Percentiles rank a stretch among this genome's conserved stretches.
These are phyloP conservation scores for Ehretia macrophylla DNA, from an alignment of 257 asterid species.

Conservation along the genomic window DNA sequence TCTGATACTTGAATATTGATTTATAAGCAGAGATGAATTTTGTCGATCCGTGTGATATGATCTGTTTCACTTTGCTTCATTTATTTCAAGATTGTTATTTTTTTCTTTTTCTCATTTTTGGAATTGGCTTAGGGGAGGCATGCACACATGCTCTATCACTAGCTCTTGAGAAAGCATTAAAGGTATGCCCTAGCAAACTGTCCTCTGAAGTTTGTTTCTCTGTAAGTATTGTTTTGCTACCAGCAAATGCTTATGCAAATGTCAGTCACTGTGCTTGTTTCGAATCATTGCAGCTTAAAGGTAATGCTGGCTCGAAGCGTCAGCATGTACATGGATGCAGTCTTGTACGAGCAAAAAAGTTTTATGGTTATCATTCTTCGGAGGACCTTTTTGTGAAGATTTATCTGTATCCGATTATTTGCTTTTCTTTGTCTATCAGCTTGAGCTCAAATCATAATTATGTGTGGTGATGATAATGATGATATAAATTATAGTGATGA, in stretches of 20 bases:
- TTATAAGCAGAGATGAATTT: background rate
- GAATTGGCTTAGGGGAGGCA: slow-evolving; percentile 50
- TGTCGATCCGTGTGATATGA: background rate
- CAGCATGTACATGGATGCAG: slow-evolving; percentile 89
- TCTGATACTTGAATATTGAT: background rate
- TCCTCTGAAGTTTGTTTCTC: slow-evolving; percentile 8
- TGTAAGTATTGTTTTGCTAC: background rate
- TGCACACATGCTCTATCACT: slow-evolving; percentile 40
- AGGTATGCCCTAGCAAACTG: slow-evolving; percentile 42
- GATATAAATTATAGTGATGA: no score
- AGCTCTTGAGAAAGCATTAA: slow-evolving; percentile 82
- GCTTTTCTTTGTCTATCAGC: background rate
- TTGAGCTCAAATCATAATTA: no score
- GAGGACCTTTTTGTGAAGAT: slow-evolving; percentile 93
- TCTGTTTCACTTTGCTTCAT: background rate
- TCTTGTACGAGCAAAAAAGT: slow-evolving; percentile 78
- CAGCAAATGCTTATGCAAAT: slow-evolving; percentile 17
- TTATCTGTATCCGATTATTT: slow-evolving; percentile 74
- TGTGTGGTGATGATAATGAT: no score
- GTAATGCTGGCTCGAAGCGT: slow-evolving; percentile 72
- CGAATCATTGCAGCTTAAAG: slow-evolving; percentile 57
- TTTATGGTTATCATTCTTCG: slow-evolving; percentile 83
- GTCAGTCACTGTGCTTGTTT: slow-evolving; percentile 9
- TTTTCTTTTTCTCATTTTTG: slow-evolving; percentile 15
- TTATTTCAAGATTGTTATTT: slow-evolving; percentile 11